Evolutionary conservation across 1,284 basidiomycete species (phyloP).

Genomic region (Cystobasidiaceae sp.): DNA sequence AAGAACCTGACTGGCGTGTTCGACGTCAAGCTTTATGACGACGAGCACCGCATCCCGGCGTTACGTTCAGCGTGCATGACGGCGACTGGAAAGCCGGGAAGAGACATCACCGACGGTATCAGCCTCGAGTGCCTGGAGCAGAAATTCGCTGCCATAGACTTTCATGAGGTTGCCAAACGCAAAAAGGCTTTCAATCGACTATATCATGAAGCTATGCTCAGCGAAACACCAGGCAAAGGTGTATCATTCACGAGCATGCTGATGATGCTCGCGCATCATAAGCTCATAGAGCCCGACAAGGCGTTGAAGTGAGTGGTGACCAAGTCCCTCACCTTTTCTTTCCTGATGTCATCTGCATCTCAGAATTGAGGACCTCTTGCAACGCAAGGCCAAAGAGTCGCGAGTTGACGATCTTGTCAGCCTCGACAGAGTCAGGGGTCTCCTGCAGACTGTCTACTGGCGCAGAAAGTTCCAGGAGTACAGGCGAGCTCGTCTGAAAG

Average conservation of each 20-base stretch:
- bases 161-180: constrained; percentile 58
- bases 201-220: constrained; percentile 77
- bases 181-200: constrained; percentile 66
- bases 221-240: constrained; percentile 65
- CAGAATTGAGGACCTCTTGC: constrained; percentile 74
- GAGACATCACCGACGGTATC: constrained; percentile 52
- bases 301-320: constrained; percentile 65
- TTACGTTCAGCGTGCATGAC: constrained; percentile 47
- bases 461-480: constrained; percentile 61
- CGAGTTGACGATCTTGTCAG: constrained; percentile 75
- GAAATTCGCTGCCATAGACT: constrained; percentile 63
- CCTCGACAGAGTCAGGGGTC: constrained; percentile 71
- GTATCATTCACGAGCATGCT: constrained; percentile 92
- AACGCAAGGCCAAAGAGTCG: constrained; percentile 67
- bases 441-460: constrained; percentile 68
- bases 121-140: constrained; percentile 61
- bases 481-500: constrained; percentile 43
- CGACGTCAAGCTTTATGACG: constrained; percentile 75
- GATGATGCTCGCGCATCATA: constrained; percentile 80
- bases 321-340: too few relatives aligned
- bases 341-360: not conserved
- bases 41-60: constrained; percentile 59
- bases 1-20: constrained; percentile 74
- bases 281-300: constrained; percentile 80
- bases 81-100: not conserved